These are phyloP conservation scores for Heliosperma pusillum DNA, from an alignment of 148 eudicot species.

Conservation along the genomic window DNA sequence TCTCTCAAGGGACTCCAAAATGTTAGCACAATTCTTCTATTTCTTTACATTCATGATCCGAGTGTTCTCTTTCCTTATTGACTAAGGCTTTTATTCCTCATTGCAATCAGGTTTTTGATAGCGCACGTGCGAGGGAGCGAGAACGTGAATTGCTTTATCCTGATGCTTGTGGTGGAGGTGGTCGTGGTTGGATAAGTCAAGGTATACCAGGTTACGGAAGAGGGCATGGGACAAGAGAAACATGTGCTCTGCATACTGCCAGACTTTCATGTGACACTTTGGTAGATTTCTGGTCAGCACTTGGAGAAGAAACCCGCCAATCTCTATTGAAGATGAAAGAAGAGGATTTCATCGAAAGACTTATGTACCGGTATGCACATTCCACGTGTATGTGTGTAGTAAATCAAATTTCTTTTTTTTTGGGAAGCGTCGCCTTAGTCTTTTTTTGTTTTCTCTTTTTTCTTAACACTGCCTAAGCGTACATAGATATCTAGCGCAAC, in stretches of 20 bases:
- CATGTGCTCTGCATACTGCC: conserved; percentile 97
- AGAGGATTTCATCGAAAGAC: conserved; percentile 96
- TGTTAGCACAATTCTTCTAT: conserved; percentile 34
- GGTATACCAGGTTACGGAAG: conserved; percentile 82
- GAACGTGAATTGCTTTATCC: conserved; percentile 94
- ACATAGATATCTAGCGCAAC: neutral
- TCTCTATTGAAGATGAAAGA: conserved; percentile 94
- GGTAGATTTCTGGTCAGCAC: conserved; percentile 98
- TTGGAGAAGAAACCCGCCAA: conserved; percentile 88
- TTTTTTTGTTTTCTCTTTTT: neutral
- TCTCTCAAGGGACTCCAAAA: conserved; percentile 84
- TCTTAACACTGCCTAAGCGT: neutral
- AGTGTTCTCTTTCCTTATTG: neutral
- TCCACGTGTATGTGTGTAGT: neutral
- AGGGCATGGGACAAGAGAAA: conserved; percentile 92
- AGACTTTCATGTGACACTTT: conserved; percentile 93
- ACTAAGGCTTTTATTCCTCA: conserved; percentile 19
- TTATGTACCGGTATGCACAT: conserved; percentile 75
- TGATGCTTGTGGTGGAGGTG: conserved; percentile 99
- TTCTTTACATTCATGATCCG: neutral
- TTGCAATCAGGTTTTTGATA: conserved; percentile 77
- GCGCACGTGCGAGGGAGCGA: conserved; percentile 90
- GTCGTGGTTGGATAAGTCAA: conserved; percentile 97
- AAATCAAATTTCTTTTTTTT: no score
- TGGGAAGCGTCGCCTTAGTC: neutral